Evolutionary conservation across 768 basidiomycete species (phyloP).

Genomic region (Kwoniella sp.): DNA sequence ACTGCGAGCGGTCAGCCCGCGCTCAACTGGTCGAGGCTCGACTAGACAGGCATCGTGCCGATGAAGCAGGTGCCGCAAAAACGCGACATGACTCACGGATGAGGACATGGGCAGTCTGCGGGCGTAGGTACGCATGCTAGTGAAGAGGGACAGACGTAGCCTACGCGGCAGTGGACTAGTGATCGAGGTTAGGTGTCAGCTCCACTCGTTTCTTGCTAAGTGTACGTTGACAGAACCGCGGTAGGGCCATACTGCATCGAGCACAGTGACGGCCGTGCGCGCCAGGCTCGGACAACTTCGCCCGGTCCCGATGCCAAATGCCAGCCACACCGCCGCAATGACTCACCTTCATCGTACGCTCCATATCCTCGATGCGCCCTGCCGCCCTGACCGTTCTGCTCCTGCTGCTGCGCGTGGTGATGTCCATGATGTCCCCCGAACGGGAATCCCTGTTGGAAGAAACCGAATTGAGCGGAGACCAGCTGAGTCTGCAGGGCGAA

Average conservation of each 20-base stretch:
- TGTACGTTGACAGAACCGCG: not conserved
- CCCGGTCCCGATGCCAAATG: too few species aligned
- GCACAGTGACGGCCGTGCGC: not conserved
- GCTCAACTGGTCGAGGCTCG: not conserved
- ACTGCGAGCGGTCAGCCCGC: conserved; percentile 1
- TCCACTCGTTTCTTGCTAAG: not conserved
- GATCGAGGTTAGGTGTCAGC: not conserved
- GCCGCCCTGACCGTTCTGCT: not conserved
- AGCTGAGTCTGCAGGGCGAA: not conserved
- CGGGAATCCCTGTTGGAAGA: conserved; percentile 26
- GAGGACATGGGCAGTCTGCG: conserved; percentile 44
- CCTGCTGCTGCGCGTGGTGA: conserved; percentile 4
- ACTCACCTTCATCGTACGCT: conserved; percentile 20
- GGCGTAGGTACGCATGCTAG: conserved; percentile 44
- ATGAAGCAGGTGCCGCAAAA: not conserved
- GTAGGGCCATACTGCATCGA: too few species aligned
- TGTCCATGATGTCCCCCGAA: conserved; percentile 15
- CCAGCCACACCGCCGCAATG: not conserved
- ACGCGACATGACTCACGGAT: conserved; percentile 29
- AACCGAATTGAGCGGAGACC: conserved; percentile 13
- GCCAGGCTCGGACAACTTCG: not conserved
- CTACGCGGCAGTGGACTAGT: conserved; percentile 41
- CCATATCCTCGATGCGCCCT: conserved; percentile 17
- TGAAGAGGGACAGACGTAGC: conserved; percentile 41
- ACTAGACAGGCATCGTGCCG: not conserved